A percentile compares a stretch with the other conserved stretches of the same genome.
Conservation (phyloP, 257 asterid species). For the Nicotiana paniculata region DNA sequence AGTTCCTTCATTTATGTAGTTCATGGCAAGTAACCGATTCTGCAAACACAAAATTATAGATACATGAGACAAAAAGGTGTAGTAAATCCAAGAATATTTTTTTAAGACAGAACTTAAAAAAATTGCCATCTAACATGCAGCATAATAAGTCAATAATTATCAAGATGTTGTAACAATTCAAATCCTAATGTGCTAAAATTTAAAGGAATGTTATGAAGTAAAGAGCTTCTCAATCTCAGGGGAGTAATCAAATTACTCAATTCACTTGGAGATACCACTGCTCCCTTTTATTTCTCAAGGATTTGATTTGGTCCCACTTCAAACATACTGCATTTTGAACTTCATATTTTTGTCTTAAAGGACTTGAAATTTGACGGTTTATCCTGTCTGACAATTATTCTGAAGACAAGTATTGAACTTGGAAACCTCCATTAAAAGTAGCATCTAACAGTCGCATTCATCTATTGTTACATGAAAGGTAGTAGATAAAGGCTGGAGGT, state of each 20-base stretch:
- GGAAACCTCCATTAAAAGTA: not conserved
- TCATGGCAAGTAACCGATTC: conserved; percentile 99
- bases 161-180: not conserved
- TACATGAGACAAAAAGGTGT: not conserved
- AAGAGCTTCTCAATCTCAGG: too few species aligned
- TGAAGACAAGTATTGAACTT: not conserved
- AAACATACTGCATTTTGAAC: not conserved
- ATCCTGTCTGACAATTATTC: not conserved
- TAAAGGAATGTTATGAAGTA: too few species aligned
- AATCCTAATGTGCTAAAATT: too few species aligned
- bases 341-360: not conserved
- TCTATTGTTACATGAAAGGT: not conserved
- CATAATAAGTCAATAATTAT: not conserved
- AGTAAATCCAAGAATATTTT: not conserved
- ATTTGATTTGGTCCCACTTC: not conserved
- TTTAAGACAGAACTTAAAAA: not conserved
- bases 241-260: too few species aligned
- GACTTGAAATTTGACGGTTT: not conserved
- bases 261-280: too few species aligned
- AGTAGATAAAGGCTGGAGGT: not conserved
- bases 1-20: conserved; percentile 85
- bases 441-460: not conserved
- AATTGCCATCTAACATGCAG: not conserved
- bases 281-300: too few species aligned
- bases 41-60: conserved; percentile 31